Percentiles rank a stretch among this genome's conserved stretches.
These are phyloP conservation scores for Phytophthora pisi DNA, from an alignment of 352 stramenopile genomes.

Conservation along the genomic window DNA sequence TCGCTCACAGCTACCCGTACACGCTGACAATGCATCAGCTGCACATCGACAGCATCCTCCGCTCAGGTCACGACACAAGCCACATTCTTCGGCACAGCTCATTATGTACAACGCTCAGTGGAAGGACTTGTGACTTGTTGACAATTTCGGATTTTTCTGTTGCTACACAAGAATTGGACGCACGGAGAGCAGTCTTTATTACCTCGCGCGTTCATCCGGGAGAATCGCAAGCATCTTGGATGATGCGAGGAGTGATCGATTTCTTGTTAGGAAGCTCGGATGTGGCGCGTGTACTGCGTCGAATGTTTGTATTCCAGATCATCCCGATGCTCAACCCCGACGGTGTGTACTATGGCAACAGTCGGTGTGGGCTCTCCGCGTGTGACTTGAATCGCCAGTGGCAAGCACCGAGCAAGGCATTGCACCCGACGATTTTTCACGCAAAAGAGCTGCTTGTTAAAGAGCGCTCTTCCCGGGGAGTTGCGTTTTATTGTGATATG, in stretches of 20 bases:
- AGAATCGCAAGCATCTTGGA: conserved; percentile 92
- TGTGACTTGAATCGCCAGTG: conserved; percentile 92
- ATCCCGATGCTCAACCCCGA: conserved; percentile 96
- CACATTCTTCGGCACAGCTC: conserved; percentile 50
- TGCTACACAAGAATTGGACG: conserved; percentile 34
- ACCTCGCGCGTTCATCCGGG: conserved; percentile 91
- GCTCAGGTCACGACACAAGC: conserved; percentile 1
- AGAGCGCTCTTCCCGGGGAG: conserved; percentile 53
- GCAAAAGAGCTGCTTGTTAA: conserved; percentile 81
- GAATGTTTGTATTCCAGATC: conserved; percentile 92
- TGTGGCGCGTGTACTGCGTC: conserved; percentile 71
- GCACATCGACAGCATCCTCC: conserved; percentile 57
- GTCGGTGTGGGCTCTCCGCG: conserved; percentile 82
- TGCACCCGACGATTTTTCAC: conserved; percentile 91
- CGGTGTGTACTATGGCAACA: conserved; percentile 93
- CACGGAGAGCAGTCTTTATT: conserved; percentile 69
- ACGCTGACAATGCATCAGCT: conserved; percentile 82
- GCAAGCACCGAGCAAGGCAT: conserved; percentile 62
- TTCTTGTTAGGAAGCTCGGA: conserved; percentile 80
- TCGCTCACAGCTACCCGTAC: conserved; percentile 94
- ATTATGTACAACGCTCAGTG: conserved; percentile 66
- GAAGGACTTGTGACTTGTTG: conserved; percentile 69
- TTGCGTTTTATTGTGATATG: conserved; percentile 91
- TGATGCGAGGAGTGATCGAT: conserved; percentile 93
- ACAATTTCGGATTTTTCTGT: conserved; percentile 72